Conservation (phyloP, 345 rosid genomes). For the Boechera retrofracta region DNA sequence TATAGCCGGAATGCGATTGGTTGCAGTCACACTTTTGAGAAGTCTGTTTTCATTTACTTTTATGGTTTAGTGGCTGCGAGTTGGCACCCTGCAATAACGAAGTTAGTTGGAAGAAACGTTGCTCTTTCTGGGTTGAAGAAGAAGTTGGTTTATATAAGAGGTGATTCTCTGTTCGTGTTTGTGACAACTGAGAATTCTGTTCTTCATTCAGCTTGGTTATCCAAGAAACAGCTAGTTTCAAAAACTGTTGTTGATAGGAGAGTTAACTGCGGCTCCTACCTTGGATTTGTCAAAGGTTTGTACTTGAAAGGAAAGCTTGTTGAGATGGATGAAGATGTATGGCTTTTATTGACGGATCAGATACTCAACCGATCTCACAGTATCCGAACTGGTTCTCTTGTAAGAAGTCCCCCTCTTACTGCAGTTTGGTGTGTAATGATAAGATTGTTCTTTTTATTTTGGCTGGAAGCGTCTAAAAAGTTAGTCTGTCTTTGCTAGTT, state of each 20-base stretch:
- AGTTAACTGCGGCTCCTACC: conserved; percentile 63
- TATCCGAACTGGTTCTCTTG: conserved; percentile 75
- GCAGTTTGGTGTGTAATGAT: background rate
- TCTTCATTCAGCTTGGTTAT: conserved; percentile 52
- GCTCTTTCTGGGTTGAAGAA: conserved; percentile 63
- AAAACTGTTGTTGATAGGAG: conserved; percentile 47
- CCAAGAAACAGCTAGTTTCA: conserved; percentile 42
- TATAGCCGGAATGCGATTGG: conserved; percentile 44
- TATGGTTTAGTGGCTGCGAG: conserved; percentile 56
- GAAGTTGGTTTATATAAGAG: conserved; percentile 62
- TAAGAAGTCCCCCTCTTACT: conserved; percentile 52
- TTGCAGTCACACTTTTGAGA: conserved; percentile 50
- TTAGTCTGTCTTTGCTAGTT: conserved; percentile 26
- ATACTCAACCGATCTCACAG: conserved; percentile 61
- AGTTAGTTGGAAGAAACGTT: conserved; percentile 62
- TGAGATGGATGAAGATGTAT: conserved; percentile 83
- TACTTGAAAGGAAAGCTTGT: conserved; percentile 79
- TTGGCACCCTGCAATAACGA: conserved; percentile 78
- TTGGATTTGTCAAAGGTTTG: conserved; percentile 71
- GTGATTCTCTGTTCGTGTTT: conserved; percentile 63
- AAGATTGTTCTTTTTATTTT: conserved; percentile 7
- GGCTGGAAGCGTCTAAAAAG: conserved; percentile 5
- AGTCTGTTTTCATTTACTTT: conserved; percentile 62
- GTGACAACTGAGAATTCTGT: conserved; percentile 59
- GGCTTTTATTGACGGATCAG: conserved; percentile 80